These are phyloP conservation scores for Rostrohypoxylon terebratum DNA, from an alignment of 495 filamentous ascomycete species.

Conservation along the genomic window DNA sequence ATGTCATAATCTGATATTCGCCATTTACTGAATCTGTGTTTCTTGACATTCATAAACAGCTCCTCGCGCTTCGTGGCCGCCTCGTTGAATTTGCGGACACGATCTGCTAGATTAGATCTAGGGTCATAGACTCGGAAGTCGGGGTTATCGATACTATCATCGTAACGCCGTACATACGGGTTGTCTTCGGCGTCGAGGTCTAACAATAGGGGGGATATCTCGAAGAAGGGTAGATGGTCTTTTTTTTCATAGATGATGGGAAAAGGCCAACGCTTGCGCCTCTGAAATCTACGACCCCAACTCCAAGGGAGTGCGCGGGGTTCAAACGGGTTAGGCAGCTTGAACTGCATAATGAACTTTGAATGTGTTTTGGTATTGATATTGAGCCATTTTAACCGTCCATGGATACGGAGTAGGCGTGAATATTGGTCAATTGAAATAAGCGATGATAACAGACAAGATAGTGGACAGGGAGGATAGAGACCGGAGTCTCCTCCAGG, in stretches of 20 bases:
- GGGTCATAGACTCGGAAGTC: neutral
- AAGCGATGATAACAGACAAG: neutral
- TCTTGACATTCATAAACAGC: neutral
- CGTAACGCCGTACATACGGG: conserved; percentile 40
- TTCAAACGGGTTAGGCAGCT: conserved; percentile 7
- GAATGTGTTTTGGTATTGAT: neutral
- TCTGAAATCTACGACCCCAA: no score
- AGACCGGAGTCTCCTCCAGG: neutral
- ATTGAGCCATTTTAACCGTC: conserved; percentile 3
- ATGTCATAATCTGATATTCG: conserved; percentile 49
- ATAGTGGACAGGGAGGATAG: neutral
- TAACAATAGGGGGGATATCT: conserved; percentile 38
- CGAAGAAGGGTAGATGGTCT: conserved; percentile 9
- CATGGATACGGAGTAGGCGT: neutral
- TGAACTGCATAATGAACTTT: conserved; percentile 28
- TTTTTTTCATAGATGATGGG: neutral
- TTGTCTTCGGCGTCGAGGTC: conserved; percentile 47
- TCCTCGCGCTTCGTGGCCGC: conserved; percentile 18
- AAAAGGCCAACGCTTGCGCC: neutral
- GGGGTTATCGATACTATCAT: conserved; percentile 24
- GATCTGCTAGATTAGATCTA: neutral
- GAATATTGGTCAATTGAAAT: neutral
- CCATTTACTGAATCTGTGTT: conserved; percentile 29
- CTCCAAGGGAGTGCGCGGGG: conserved; percentile 19
- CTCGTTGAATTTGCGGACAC: conserved; percentile 36